These are phyloP conservation scores for Vitis vinifera DNA, from an alignment of 164 flowering plant genomes.

Conservation along the genomic window ASM3070453v1 NC_081822.1:6168501-6169000, in stretches of 20 bases:
- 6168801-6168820: background rate
- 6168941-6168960: slow-evolving; percentile 82
- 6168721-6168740: background rate
- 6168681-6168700: background rate
- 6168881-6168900: slow-evolving; percentile 89
- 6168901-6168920: slow-evolving; percentile 92
- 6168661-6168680: background rate
- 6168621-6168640: background rate
- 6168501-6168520: too few relatives aligned
- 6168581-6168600: background rate
- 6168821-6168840: background rate
- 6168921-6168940: slow-evolving; percentile 79
- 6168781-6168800: background rate
- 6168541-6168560: too few relatives aligned
- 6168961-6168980: slow-evolving; percentile 84
- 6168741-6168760: background rate
- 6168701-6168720: background rate
- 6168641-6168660: background rate
- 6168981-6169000: slow-evolving; percentile 13
- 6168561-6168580: background rate
- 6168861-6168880: slow-evolving; percentile 93
- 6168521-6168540: too few relatives aligned
- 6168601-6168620: background rate
- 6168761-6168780: background rate
- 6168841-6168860: slow-evolving; percentile 1